Percentiles rank a stretch among this genome's conserved stretches.
phyloP scores from a whole-genome alignment of 2,329 filamentous ascomycete species.

The Stemphylium vesicarium region DNA sequence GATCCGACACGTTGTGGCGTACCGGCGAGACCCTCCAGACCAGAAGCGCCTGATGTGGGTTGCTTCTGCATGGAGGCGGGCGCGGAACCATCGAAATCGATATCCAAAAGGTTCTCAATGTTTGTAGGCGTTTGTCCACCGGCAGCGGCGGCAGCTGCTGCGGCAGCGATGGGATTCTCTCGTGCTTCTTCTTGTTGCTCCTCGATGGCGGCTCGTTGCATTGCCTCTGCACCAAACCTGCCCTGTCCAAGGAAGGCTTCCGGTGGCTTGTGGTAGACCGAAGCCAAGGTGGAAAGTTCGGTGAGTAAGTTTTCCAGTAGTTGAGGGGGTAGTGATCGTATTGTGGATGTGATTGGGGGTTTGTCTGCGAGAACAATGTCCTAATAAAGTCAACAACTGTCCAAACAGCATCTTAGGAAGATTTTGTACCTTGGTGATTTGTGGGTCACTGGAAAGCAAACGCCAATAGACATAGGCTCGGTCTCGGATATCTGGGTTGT shows the following conservation, averaged over 20 bases:
- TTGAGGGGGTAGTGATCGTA: constrained; percentile 81
- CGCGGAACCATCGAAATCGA: constrained; percentile 91
- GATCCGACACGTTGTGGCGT: constrained; percentile 74
- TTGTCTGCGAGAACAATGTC: constrained; percentile 92
- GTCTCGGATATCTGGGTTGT: constrained; percentile 97
- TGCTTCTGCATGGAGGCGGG: constrained; percentile 82
- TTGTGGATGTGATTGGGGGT: constrained; percentile 91
- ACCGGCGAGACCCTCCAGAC: constrained; percentile 62
- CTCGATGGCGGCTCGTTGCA: constrained; percentile 94
- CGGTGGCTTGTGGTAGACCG: constrained; percentile 97
- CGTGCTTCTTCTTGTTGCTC: constrained; percentile 91
- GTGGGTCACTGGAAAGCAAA: constrained; percentile 86
- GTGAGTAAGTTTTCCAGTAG: constrained; percentile 88
- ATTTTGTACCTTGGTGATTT: constrained; percentile 78
- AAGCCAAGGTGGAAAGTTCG: constrained; percentile 92
- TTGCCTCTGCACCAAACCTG: constrained; percentile 88
- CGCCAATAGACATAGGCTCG: constrained; percentile 99
- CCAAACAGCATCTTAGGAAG: background rate
- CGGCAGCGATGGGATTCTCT: constrained; percentile 92
- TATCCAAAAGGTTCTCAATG: constrained; percentile 92
- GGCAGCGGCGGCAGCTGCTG: constrained; percentile 69
- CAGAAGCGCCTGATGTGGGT: constrained; percentile 57
- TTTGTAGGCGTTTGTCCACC: constrained; percentile 71
- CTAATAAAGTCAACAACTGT: constrained; percentile 46
- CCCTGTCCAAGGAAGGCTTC: constrained; percentile 98